Evolutionary conservation across 768 basidiomycete genomes (phyloP), one percentile per base, ranked within the genome.

Genomic region (Galerina marginata): DNA sequence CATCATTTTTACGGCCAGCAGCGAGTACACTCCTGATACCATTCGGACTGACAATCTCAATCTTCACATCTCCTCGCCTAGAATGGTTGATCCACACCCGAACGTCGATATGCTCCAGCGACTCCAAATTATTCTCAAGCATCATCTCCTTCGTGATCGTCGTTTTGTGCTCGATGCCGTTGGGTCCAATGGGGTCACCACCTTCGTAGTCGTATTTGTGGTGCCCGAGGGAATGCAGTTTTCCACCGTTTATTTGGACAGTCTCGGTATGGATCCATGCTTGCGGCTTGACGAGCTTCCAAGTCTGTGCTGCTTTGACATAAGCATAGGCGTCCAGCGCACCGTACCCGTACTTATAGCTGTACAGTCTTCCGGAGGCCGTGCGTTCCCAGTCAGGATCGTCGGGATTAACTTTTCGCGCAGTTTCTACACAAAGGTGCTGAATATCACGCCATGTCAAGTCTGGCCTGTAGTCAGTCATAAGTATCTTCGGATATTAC

Each of bases 381-480:
- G 91, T 97, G 56, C 72, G 79, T 68, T 95, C 91, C 96, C 96
- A 99, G 69, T 96, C 95, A 5, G 91, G 91, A 70, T 98, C 96
- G 4, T 91, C 85, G 2, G 86, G 83, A 71, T 96, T 96, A 72
- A 99, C 86, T 64, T 82, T 79, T n/a, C 87, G 82, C 1, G 91
- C 91, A 0, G 86, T 91, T 59, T 82, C 81, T 23, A 97, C 87
- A 61, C 88, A 88, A 16, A 99, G 81, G 69, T 99, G 88, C 68
- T 99, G 96, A 37, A 98, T 81, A 69, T 99, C 96, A 45, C 96
- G 88, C 96, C 96, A 99, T 33, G 92, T 90, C n/a, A 99, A 83
- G 51, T 98, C 95, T 20, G 96, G 95, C 14, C 95, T 92, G 61
- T 12, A 14, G 20, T 16, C 15, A 54, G 42, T 45, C 40, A 7